phyloP scores from a whole-genome alignment of 306 rosid species.

The Corylus heterophylla region DNA sequence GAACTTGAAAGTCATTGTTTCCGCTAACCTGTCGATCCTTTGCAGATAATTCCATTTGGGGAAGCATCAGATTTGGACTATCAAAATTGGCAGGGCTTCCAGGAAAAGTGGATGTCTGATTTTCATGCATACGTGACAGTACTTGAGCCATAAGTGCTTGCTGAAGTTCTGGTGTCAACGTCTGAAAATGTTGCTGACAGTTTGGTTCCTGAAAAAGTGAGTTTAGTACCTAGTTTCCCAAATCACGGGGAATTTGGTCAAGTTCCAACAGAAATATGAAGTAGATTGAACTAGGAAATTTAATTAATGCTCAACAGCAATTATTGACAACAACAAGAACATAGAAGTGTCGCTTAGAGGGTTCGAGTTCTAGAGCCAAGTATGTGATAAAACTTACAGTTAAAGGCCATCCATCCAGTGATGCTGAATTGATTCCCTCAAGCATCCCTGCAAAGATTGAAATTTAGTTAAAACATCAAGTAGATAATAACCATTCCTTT shows the following conservation, averaged over 20 bases:
- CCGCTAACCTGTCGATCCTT: slow-evolving; percentile 39
- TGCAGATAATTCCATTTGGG: slow-evolving; percentile 22
- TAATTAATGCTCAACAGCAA: slow-evolving; percentile 11
- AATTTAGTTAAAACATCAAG: slow-evolving; percentile 10
- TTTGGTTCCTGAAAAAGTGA: slow-evolving; percentile 42
- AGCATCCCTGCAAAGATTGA: slow-evolving; percentile 36
- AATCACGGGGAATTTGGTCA: slow-evolving; percentile 9
- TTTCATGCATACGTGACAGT: slow-evolving; percentile 19
- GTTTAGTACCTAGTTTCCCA: slow-evolving; percentile 25
- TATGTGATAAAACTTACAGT: slow-evolving; percentile 37
- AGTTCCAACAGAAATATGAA: slow-evolving; percentile 20
- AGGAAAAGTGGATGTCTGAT: slow-evolving; percentile 19
- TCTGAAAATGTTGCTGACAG: slow-evolving; percentile 26
- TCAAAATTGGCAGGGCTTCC: slow-evolving; percentile 21
- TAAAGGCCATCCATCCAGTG: slow-evolving; percentile 33
- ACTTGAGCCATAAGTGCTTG: slow-evolving; percentile 31
- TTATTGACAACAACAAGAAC: not conserved
- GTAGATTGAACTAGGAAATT: slow-evolving; percentile 19
- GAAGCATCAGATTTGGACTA: slow-evolving; percentile 26
- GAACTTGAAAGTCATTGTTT: slow-evolving; percentile 16
- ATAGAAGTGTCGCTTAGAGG: slow-evolving; percentile 15
- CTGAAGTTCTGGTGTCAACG: slow-evolving; percentile 29
- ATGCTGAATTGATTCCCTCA: slow-evolving; percentile 28
- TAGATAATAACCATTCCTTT: slow-evolving; percentile 5
- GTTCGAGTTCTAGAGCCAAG: slow-evolving; percentile 1